Base-by-base conservation (phyloP, 208 protist species). In the Wallacemonas rigidus region DNA sequence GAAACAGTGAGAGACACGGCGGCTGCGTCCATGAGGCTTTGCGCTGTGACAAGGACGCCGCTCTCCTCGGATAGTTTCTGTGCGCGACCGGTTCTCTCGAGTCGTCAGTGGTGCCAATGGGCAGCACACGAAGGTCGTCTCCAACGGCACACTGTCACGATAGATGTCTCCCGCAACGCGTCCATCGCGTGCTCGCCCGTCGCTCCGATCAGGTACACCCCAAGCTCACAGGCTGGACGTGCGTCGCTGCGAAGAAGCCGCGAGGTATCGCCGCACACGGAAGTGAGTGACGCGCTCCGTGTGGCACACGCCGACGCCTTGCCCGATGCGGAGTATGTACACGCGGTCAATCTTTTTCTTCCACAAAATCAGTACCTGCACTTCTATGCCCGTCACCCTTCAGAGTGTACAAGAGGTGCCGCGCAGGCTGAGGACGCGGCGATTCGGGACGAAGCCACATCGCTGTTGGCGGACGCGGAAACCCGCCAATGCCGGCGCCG, bases 281-380 rank as follows among this genome's bases (percentile, higher is more conserved):
- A 1, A 50, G 45, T 36, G 9, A 12, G 51, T n/a, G 51, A 7
- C 51, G 51, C 5, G 14, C 14, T 5, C 51, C 51, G 6, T 6
- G 26, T n/a, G 14, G n/a, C 5, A n/a, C 51, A 7, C 7, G 5
- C 8, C 51, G 51, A 5, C 9, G 5, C 56, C 9, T 62, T 7
- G 56, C 8, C 15, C 26, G 26, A 0, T 26, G 26, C 26, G 8
- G 56, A 62, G 56, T 62, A 38, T 15, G 60, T 51, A 2, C 43
- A 15, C 40, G 60, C 43, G 11, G 60, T 65, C 6, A 65, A 41
- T 26, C 40, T 65, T 5, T 65, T 65, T 41, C 12, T 51, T 9
- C 60, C 60, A 26, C 40, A 65, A n/a, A 45, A 65, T 8, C 4
- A 51, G 41, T 35, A 65, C 36, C 60, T 65, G 8, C 60, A 65